These are phyloP conservation scores for Irpex rosettiformis DNA, from an alignment of 1,284 basidiomycete genomes.

Conservation along the genomic window DNA sequence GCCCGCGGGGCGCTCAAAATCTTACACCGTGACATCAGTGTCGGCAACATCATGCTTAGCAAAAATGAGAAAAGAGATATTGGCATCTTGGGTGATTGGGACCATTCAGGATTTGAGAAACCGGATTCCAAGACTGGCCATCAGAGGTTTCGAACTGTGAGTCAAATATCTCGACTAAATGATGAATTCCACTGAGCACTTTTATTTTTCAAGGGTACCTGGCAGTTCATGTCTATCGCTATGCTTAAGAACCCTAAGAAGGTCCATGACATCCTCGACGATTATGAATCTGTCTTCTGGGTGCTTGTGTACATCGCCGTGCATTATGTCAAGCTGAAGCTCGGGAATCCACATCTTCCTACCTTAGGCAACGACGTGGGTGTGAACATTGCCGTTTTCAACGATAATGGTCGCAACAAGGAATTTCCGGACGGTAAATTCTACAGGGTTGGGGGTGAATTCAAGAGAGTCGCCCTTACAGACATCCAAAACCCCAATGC, in stretches of 20 bases:
- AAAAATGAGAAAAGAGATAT: background rate
- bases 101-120: background rate
- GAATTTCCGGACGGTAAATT: background rate
- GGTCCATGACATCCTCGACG: slow-evolving; percentile 1
- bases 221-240: slow-evolving; percentile 7
- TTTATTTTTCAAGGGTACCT: slow-evolving; percentile 1
- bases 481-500: too few species aligned
- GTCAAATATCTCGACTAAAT: background rate
- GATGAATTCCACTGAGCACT: background rate
- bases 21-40: slow-evolving; percentile 7
- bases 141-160: background rate
- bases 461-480: background rate
- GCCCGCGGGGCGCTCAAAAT: too few species aligned
- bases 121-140: background rate
- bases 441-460: background rate
- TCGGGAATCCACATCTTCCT: too few species aligned
- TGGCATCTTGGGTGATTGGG: slow-evolving; percentile 5
- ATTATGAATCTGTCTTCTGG: slow-evolving; percentile 5
- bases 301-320: background rate
- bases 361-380: background rate
- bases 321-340: background rate
- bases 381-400: background rate
- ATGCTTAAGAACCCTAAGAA: background rate
- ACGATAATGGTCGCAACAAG: background rate
- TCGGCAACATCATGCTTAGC: slow-evolving; percentile 3